These are phyloP conservation scores for Ascochyta viciae-villosae DNA, from an alignment of 2,329 filamentous ascomycete species.

Conservation along the genomic window DNA sequence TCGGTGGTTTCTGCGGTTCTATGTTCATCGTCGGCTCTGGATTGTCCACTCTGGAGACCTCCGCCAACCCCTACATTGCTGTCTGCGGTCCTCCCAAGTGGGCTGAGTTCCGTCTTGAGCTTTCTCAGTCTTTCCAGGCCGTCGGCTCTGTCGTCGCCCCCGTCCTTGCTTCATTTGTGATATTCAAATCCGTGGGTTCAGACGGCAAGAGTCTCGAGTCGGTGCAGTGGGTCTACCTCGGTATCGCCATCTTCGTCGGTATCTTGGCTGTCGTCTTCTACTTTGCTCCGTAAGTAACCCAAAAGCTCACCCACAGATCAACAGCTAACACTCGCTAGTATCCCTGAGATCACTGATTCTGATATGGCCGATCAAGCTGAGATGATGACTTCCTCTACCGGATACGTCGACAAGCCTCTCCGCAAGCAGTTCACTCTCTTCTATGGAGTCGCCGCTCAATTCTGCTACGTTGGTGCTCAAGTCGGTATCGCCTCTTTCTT, in stretches of 20 bases:
- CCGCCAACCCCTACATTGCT: constrained; percentile 78
- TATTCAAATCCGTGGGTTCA: constrained; percentile 52
- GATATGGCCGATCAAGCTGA: constrained; percentile 62
- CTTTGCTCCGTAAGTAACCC: constrained; percentile 56
- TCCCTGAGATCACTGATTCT: constrained; percentile 73
- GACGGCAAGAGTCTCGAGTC: no score
- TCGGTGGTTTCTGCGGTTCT: constrained; percentile 74
- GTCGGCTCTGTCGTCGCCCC: constrained; percentile 78
- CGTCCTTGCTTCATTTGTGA: constrained; percentile 74
- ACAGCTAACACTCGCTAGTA: not conserved
- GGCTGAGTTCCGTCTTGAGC: constrained; percentile 77
- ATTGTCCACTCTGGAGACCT: constrained; percentile 76
- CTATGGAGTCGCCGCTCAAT: constrained; percentile 50
- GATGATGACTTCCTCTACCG: constrained; percentile 51
- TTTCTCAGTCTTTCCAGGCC: constrained; percentile 79
- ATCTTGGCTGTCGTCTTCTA: constrained; percentile 71
- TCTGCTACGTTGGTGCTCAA: constrained; percentile 62
- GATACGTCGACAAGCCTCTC: constrained; percentile 67
- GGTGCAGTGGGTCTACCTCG: constrained; percentile 73
- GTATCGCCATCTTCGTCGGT: constrained; percentile 75
- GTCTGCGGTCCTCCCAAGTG: constrained; percentile 77
- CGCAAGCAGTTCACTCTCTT: constrained; percentile 63
- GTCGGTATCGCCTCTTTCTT: constrained; percentile 64
- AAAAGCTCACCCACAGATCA: not conserved
- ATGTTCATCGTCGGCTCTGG: constrained; percentile 79